Base-by-base conservation (phyloP, 75 land plant species). In the Pinus tabuliformis region DNA sequence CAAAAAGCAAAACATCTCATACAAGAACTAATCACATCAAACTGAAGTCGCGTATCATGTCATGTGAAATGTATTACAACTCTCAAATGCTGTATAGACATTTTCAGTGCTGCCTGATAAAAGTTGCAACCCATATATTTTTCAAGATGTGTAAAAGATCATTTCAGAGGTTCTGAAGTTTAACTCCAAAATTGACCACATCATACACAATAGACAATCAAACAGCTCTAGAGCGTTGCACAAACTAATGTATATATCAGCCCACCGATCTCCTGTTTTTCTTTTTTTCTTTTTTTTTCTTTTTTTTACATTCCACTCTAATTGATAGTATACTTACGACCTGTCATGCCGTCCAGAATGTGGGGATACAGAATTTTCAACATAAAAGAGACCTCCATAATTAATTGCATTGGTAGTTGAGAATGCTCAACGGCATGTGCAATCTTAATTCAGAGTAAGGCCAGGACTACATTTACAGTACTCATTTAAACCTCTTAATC, bases 381-480 rank as follows among this genome's bases (percentile, higher is more conserved):
- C 52, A 45, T 45, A 45, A 45, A 45, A n/a, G 71, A 7, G 3
- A 66, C 22, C 71, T 20, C 71, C 49, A 16, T 45, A 66, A 66
- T 66, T 65, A 8, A 65, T 45, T 7, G 37, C 18, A 65, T 33
- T 17, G 71, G 42, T 37, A n/a, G 21, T 42, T 18, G 52, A 39
- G 45, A 66, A 66, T 66, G 71, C 71, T 6, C 39, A 39, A 8
- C 39, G n/a, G 37, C 22, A 37, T 39, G 5, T 66, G 71, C 71
- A 39, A 37, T 66, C 71, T 39, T 66, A 66, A 39, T 0, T 39
- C n/a, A 8, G 49, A 66, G 52, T 45, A 7, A 45, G 45, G 33
- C 71, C n/a, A 30, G 49, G 49, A 66, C 45, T 36, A 66, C 49
- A 66, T 66, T 66, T 66, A 37, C 21, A 39, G 39, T 66, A 45